Conservation (phyloP, 2,329 filamentous ascomycete species). For the Hypoxylon sp. region DNA sequence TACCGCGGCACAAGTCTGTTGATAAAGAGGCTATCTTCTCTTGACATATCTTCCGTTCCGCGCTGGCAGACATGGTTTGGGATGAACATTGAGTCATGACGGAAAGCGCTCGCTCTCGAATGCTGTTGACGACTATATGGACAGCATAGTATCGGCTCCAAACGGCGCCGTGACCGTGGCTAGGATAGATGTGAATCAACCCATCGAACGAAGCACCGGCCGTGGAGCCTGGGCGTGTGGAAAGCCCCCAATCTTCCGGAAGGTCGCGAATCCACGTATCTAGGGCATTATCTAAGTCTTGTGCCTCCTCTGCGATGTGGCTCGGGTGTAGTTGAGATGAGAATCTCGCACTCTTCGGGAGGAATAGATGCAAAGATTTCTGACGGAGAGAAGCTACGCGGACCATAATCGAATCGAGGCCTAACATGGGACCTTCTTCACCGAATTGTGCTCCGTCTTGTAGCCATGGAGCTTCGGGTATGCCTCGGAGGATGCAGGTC, state of each 20-base stretch:
- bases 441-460: slow-evolving; percentile 19
- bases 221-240: background rate
- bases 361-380: slow-evolving; percentile 23
- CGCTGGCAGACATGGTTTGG: background rate
- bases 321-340: slow-evolving; percentile 11
- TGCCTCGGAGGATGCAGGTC: slow-evolving; percentile 28
- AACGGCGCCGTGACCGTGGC: slow-evolving; percentile 18
- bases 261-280: slow-evolving; percentile 25
- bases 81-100: slow-evolving; percentile 17
- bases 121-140: slow-evolving; percentile 26
- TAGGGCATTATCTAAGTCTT: slow-evolving; percentile 12
- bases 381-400: slow-evolving; percentile 24
- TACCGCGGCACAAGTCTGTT: slow-evolving; percentile 21
- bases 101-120: slow-evolving; percentile 24
- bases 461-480: slow-evolving; percentile 19
- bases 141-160: slow-evolving; percentile 27
- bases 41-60: slow-evolving; percentile 22
- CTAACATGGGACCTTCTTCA: slow-evolving; percentile 21
- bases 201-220: slow-evolving; percentile 11
- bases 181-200: slow-evolving; percentile 13
- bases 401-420: slow-evolving; percentile 28
- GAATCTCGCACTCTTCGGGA: slow-evolving; percentile 26
- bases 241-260: slow-evolving; percentile 20
- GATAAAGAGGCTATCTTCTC: slow-evolving; percentile 22
- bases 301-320: slow-evolving; percentile 25